Conservation (phyloP, 2,329 filamentous ascomycete genomes). For the Beauveria rudraprayagi region DNA sequence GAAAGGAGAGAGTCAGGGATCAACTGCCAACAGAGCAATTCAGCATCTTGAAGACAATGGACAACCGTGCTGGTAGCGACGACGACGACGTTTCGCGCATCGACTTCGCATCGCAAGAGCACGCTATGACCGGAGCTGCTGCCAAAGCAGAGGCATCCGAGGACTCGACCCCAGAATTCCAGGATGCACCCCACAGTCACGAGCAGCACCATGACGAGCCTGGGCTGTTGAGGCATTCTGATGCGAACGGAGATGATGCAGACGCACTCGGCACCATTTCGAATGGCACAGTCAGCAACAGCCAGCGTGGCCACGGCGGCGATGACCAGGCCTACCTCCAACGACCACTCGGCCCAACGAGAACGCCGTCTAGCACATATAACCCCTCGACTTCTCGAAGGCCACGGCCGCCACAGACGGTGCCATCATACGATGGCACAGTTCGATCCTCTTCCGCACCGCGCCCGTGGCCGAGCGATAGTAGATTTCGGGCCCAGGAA, state of each 20-base stretch:
- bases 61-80: constrained; percentile 42
- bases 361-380: constrained; percentile 75
- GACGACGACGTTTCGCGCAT: constrained; percentile 32
- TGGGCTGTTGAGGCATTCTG: constrained; percentile 36
- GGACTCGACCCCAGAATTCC: constrained; percentile 18
- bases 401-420: constrained; percentile 30
- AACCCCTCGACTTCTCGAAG: constrained; percentile 57
- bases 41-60: constrained; percentile 18
- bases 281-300: constrained; percentile 32
- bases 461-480: constrained; percentile 37
- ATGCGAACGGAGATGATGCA: constrained; percentile 22
- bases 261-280: constrained; percentile 26
- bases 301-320: constrained; percentile 29
- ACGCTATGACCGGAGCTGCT: constrained; percentile 18
- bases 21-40: background rate
- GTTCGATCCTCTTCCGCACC: constrained; percentile 47
- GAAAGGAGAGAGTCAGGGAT: background rate
- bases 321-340: constrained; percentile 37
- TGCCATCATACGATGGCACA: constrained; percentile 35
- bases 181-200: constrained; percentile 35
- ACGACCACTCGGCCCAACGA: constrained; percentile 58
- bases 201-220: constrained; percentile 43
- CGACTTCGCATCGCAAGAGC: constrained; percentile 32
- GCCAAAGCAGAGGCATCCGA: constrained; percentile 3
- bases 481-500: constrained; percentile 56